Base-by-base conservation (phyloP, 2,329 filamentous ascomycete species). In the Trichoderma koningiopsis region DNA sequence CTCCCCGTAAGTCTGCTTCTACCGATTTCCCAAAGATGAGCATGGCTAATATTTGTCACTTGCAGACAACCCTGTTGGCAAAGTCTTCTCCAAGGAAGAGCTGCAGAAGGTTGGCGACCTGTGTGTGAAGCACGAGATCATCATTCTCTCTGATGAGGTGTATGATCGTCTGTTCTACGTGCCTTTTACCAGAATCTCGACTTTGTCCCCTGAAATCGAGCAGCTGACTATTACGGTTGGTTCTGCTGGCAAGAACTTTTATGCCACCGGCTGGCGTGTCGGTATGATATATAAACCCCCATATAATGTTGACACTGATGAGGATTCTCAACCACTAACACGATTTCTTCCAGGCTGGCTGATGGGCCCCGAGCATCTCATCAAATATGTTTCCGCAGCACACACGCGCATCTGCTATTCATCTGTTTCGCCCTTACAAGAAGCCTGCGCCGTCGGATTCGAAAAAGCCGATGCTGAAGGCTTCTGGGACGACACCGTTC, bases 371-470 rank as follows among this genome's bases (percentile, higher is more conserved):
- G 88, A 93, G 65, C 88, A 97, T 71, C 84, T 98, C 64, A 94
- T 98, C 82, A 92, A 96, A 78, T 92, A 97, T 78, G 95, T 97
- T 40, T 89, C 92, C 13, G 93, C 93, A 22, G 96, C 96, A 0
- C 96, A 99, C 80, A 98, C 95, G 0, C 89, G 95, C 66, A 98
- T 99, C 77, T 98, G 96, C 85, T 99, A 96, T 83, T 94, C 91
- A 62, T 94, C 92, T 56, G 94, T 97, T 6, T 96, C 93, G 19
- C 96, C 96, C 0, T 86, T 98, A 1, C 96, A 99, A 79, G 96
- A 98, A 81, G 96, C 96, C 0, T 92, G 92, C 8, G 96, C 96
- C 5, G 92, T 97, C 56, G 96, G 94, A 11, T 97, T 98, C 75
- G 96, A 98, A 79, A 85, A 96, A 81, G 96, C 96, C 6, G 93